Evolutionary conservation across 495 filamentous ascomycete genomes (phyloP).

Genomic region (Rhizodiscina lignyota): DNA sequence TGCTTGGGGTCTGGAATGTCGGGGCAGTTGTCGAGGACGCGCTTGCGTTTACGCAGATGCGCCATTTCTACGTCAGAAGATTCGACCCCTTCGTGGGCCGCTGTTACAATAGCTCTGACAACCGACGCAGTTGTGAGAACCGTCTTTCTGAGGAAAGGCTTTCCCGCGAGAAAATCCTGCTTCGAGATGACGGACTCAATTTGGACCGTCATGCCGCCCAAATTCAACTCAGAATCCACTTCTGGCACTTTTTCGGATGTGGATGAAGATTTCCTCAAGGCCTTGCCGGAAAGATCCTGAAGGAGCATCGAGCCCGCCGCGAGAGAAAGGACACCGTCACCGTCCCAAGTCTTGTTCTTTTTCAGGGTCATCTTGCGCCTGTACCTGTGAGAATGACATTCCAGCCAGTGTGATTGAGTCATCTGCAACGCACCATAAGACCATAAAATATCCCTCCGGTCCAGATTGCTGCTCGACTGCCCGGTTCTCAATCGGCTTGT

Average conservation of each 20-base stretch:
- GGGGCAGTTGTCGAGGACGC: neutral
- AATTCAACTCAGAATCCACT: constrained; percentile 38
- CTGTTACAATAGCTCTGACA: too few species aligned
- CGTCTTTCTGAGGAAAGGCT: constrained; percentile 28
- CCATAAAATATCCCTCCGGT: neutral
- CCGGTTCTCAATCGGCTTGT: neutral
- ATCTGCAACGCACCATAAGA: neutral
- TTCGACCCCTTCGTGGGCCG: too few species aligned
- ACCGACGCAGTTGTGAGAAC: constrained; percentile 4
- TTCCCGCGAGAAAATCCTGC: constrained; percentile 45
- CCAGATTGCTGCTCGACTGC: neutral
- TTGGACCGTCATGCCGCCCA: constrained; percentile 62
- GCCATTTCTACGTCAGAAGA: neutral
- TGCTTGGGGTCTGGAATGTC: constrained; percentile 1
- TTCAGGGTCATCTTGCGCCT: constrained; percentile 63
- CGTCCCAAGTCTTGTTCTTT: constrained; percentile 80
- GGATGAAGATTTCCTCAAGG: constrained; percentile 44
- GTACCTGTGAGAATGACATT: constrained; percentile 1
- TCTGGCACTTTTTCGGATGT: constrained; percentile 34
- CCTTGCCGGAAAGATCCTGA: constrained; percentile 47
- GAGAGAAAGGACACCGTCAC: constrained; percentile 54
- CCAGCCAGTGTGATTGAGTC: neutral
- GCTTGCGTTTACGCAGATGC: constrained; percentile 1
- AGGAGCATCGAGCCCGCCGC: constrained; percentile 41
- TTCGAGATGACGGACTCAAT: constrained; percentile 48